phyloP scores from a whole-genome alignment of 192 early-diverging fungal species.

The Backusella mclennaniae region DNA sequence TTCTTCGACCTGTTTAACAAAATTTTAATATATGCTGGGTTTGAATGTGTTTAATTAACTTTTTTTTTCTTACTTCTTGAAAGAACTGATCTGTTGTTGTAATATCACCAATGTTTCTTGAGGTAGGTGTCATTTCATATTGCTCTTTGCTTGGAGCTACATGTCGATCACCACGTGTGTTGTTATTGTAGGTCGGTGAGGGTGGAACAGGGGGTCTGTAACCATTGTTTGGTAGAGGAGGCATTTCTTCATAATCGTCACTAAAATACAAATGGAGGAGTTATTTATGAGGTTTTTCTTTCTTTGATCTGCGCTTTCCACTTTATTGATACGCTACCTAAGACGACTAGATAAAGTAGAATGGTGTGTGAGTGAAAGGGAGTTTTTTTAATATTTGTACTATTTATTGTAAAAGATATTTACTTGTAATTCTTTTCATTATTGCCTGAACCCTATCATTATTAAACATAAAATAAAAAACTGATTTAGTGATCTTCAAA shows the following conservation, averaged over 20 bases:
- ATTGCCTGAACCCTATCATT: slow-evolving; percentile 23
- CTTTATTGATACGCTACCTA: neutral
- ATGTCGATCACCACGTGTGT: slow-evolving; percentile 27
- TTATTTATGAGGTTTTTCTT: neutral
- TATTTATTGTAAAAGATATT: slow-evolving; percentile 6
- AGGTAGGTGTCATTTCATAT: slow-evolving; percentile 32
- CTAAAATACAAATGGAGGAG: neutral
- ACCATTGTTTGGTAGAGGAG: slow-evolving; percentile 24
- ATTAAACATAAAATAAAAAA: neutral
- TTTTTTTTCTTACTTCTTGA: slow-evolving; percentile 27
- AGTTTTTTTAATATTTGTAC: neutral
- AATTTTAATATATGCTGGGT: neutral
- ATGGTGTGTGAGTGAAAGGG: neutral
- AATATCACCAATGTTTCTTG: slow-evolving; percentile 8
- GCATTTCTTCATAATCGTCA: slow-evolving; percentile 30
- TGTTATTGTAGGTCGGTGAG: slow-evolving; percentile 24
- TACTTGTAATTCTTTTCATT: slow-evolving; percentile 37
- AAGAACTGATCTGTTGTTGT: slow-evolving; percentile 37
- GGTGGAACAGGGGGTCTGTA: slow-evolving; percentile 27
- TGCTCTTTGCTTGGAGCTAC: slow-evolving; percentile 20
- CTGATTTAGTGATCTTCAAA: neutral
- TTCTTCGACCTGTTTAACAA: slow-evolving; percentile 30
- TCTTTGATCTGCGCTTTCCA: neutral
- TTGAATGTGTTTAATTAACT: neutral
- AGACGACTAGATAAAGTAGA: slow-evolving; percentile 12